Base-by-base conservation (phyloP, 83 land plant genomes). In the Larix sibirica region DNA sequence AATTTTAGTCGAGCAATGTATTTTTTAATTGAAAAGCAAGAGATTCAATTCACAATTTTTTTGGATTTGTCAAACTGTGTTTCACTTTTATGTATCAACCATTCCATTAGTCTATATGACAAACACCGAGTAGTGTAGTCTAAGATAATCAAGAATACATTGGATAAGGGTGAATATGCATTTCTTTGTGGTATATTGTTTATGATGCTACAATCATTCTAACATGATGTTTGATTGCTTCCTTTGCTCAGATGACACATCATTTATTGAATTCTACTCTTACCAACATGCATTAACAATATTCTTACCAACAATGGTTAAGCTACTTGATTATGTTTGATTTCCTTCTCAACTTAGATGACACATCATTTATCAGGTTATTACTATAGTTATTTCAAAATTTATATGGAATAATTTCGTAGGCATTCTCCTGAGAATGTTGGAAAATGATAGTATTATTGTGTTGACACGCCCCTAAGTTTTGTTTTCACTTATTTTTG, bases 251-350 rank as follows among this genome's bases (percentile, higher is more conserved):
- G 0, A 33, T 33, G 36, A 33, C 36, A 33, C 36, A 33, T 33
- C 36, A 33, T 33, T 33, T 33, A 33, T 33, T 33, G 3, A 33
- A 33, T 33, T 33, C 2, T 90, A 59, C 83, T 88, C 42, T 62
- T 90, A 54, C 90, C 94, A 7, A 79, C 90, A 33, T 95, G 94
- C 47, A 79, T 86, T 3, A 86, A 92, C 89, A 96, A 87, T 20
- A 85, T 84, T 76, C 90, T 94, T 0, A 80, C 85, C 90, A 13
- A 92, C 87, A 13, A 84, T 96, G 83, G 98, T 99, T 71, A 98
- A 98, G 83, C 86, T 98, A 69, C 87, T 98, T 44, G 99, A 99
- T 33, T 33, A 33, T 33, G 36, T 33, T 33, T 33, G 36, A 33
- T 33, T 33, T 1, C 36, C 36, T 33, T 33, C 36, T 33, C 36